Percentiles rank a stretch among this genome's conserved stretches.
These are phyloP conservation scores for Mimosa bimucronata DNA, from an alignment of 306 rosid species.

Conservation along the genomic window DNA sequence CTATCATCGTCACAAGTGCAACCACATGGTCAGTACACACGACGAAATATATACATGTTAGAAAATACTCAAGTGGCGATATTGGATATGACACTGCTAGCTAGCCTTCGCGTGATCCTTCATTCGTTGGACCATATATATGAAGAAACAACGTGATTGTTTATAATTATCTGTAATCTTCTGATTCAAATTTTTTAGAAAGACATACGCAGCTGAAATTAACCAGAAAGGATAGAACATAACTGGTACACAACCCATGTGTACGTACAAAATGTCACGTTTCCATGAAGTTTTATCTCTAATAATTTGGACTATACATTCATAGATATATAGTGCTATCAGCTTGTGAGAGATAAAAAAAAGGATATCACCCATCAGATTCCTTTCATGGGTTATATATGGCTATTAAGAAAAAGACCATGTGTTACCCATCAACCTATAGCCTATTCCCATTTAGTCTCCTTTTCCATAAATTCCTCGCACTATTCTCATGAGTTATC, in stretches of 20 bases:
- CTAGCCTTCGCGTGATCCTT: background rate
- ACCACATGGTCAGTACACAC: too few relatives aligned
- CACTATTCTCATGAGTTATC: background rate
- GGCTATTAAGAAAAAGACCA: background rate
- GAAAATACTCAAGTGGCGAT: background rate
- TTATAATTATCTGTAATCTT: background rate
- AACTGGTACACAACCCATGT: background rate
- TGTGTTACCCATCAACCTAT: background rate
- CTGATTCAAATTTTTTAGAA: background rate
- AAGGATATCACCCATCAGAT: background rate
- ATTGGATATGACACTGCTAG: background rate
- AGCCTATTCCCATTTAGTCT: background rate
- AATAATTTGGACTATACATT: background rate
- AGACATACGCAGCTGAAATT: background rate
- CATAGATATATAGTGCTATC: background rate
- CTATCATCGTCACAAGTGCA: background rate
- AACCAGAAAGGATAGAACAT: background rate
- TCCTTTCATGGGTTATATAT: background rate
- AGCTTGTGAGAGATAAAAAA: background rate
- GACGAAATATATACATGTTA: background rate
- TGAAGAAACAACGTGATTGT: background rate
- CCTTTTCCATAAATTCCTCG: background rate
- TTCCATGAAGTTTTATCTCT: background rate
- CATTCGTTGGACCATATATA: background rate
- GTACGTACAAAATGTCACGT: conserved; percentile 3